These are phyloP conservation scores for Acarospora socialis DNA, from an alignment of 2,329 filamentous ascomycete species.

Conservation along the genomic window DNA sequence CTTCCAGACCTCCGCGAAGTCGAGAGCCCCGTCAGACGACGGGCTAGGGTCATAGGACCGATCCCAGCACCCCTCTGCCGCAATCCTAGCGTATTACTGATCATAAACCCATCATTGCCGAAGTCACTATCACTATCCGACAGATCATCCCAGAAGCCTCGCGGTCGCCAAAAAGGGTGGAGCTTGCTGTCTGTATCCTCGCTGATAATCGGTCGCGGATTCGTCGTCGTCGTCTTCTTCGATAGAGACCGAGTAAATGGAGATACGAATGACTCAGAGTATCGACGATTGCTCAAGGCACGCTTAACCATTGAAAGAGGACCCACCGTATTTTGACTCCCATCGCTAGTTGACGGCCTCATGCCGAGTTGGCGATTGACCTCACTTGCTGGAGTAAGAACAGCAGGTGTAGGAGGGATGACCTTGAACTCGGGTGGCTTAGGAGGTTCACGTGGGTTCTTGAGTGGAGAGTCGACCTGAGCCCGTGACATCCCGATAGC, in stretches of 20 bases:
- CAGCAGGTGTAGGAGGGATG: conserved; percentile 38
- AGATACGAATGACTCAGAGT: conserved; percentile 26
- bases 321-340: conserved; percentile 3
- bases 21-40: conserved; percentile 20
- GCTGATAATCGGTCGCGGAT: conserved; percentile 16
- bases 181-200: conserved; percentile 32
- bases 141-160: conserved; percentile 48
- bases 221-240: conserved; percentile 26
- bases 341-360: background rate
- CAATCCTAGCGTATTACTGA: conserved; percentile 43
- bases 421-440: conserved; percentile 41
- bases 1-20: conserved; percentile 15
- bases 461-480: conserved; percentile 42
- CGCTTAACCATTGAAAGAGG: conserved; percentile 15
- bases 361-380: conserved; percentile 25
- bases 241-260: conserved; percentile 26
- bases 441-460: conserved; percentile 43
- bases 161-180: conserved; percentile 49
- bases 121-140: conserved; percentile 27
- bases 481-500: no score
- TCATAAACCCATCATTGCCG: conserved; percentile 28
- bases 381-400: conserved; percentile 23
- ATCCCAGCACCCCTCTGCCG: conserved; percentile 33
- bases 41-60: conserved; percentile 24
- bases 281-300: conserved; percentile 23